Base-by-base conservation (phyloP, 768 basidiomycete genomes). In the Crassisporium funariophilum region DNA sequence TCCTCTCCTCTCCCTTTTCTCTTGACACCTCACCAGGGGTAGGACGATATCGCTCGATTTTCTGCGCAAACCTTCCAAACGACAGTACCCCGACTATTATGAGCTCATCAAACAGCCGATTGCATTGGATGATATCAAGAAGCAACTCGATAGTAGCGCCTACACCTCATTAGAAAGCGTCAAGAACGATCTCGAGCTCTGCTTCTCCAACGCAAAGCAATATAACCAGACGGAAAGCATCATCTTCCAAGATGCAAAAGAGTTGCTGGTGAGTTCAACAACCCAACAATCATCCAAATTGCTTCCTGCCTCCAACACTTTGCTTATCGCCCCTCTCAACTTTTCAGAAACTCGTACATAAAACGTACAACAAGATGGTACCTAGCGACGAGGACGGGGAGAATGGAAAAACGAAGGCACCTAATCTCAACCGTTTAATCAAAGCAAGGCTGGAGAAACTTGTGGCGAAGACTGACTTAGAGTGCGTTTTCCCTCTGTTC, bases 51-150 rank as follows among this genome's bases (percentile, higher is more conserved):
- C 86, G 19, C 52, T 70, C 50, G 81, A 80, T 57, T 93, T 91
- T 65, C 63, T 86, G 59, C 79, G 77, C 48, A 77, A 83, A 54
- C 88, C 88, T 15, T 76, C 82, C 35, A 88, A 84, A 67, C 79
- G 82, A 47, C 72, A 73, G 47, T 91, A 89, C 66, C 81, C 91
- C 31, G 93, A 95, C 71, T 98, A 98, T 69, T 97, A 95, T 67
- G 62, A 67, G 17, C 50, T 85, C 54, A 95, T 95, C 61, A 74
- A 82, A 56, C 74, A 79, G 19, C 94, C 95, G 22, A 91, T 97
- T 56, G 84, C 90, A 20, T 73, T 97, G 41, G 88, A 91, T 35
- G 91, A 95, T 53, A 92, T 97, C 71, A 91, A 91, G 76, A 78
- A 81, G 57, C 78, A 81, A 58, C 75, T 94, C 20, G 84, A 87